phyloP scores from a whole-genome alignment of 371 early-diverging fungal species.

The Funneliformis caledonium region DNA sequence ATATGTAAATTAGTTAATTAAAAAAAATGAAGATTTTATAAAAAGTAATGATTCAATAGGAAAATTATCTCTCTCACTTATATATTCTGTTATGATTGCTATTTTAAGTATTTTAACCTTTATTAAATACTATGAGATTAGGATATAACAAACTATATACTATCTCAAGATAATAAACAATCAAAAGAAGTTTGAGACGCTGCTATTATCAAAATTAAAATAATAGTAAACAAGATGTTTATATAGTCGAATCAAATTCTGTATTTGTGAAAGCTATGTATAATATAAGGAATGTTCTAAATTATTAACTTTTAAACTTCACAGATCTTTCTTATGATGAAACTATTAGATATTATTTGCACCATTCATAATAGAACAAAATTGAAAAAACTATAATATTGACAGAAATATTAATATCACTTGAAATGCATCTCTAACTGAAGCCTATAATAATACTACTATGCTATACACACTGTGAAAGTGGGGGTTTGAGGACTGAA shows the following conservation, averaged over 20 bases:
- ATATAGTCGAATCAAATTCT: conserved; percentile 63
- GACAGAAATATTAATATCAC: conserved; percentile 26
- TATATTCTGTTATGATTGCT: conserved; percentile 79
- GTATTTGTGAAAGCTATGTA: conserved; percentile 57
- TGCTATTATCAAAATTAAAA: conserved; percentile 70
- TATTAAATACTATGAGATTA: conserved; percentile 63
- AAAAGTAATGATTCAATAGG: too few species aligned
- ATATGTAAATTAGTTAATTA: conserved; percentile 62
- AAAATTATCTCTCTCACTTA: conserved; percentile 50
- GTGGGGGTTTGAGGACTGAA: too few species aligned
- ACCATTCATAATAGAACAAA: conserved; percentile 40
- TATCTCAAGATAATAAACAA: conserved; percentile 70
- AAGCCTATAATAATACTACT: too few species aligned
- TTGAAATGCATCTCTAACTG: too few species aligned
- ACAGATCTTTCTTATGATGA: conserved; percentile 23
- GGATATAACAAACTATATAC: conserved; percentile 81
- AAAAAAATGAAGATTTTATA: neutral
- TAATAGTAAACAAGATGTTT: conserved; percentile 77
- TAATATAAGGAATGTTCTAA: conserved; percentile 49
- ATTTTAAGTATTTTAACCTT: conserved; percentile 77
- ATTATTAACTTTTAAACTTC: conserved; percentile 36
- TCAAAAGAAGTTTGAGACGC: conserved; percentile 68
- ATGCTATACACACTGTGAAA: too few species aligned
- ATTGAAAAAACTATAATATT: conserved; percentile 40
- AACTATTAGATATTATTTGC: neutral